A percentile compares a stretch with the other conserved stretches of the same genome.
phyloP scores from a whole-genome alignment of 108 stramenopile genomes.

The Asterionellopsis glacialis region DNA sequence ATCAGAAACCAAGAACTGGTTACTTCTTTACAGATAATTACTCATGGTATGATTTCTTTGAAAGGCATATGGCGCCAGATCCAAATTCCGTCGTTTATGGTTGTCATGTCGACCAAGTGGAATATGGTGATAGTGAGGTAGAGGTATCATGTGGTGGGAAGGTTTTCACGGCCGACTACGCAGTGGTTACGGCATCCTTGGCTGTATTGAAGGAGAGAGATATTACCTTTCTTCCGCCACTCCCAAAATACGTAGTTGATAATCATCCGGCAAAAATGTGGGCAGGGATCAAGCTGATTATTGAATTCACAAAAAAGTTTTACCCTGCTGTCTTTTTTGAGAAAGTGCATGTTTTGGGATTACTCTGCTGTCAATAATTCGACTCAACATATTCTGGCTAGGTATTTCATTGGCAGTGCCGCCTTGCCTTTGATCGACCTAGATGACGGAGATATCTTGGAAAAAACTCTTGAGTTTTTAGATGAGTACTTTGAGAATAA shows the following conservation, averaged over 20 bases:
- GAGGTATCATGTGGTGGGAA: neutral
- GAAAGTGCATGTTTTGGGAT: conserved; percentile 10
- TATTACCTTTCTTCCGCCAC: conserved; percentile 14
- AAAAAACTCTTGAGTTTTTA: conserved; percentile 7
- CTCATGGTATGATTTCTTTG: conserved; percentile 4
- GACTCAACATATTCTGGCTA: conserved; percentile 6
- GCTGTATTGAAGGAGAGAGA: conserved; percentile 15
- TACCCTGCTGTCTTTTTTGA: conserved; percentile 10
- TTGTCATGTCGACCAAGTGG: neutral
- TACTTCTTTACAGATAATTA: neutral
- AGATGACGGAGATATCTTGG: conserved; percentile 11
- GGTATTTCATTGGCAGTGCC: neutral
- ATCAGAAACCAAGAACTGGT: conserved; percentile 1
- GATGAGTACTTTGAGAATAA: conserved; percentile 17
- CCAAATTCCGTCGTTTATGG: neutral
- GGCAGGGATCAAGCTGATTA: conserved; percentile 12
- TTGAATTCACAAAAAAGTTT: conserved; percentile 27
- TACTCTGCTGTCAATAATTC: conserved; percentile 1
- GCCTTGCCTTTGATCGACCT: neutral
- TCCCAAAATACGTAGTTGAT: neutral
- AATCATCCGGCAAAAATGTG: neutral
- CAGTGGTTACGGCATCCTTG: conserved; percentile 14
- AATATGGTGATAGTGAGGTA: neutral
- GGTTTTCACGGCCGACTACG: conserved; percentile 3
- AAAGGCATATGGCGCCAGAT: neutral